These are phyloP conservation scores for Xerocomus nothofagi DNA, from an alignment of 1,284 basidiomycete species.

Conservation along the genomic window DNA sequence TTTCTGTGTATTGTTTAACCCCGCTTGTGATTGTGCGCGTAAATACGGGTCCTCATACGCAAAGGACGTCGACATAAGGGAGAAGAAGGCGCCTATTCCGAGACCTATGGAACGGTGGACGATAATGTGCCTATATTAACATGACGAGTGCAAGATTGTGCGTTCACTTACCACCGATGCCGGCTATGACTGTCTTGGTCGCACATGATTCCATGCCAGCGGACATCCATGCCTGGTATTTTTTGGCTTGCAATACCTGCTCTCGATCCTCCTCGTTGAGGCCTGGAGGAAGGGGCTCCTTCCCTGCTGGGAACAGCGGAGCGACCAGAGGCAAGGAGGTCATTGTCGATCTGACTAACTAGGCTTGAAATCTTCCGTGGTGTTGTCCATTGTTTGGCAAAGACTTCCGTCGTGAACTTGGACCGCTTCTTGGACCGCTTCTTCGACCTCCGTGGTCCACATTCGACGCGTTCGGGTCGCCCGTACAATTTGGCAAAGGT, in stretches of 20 bases:
- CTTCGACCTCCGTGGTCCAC: too few relatives aligned
- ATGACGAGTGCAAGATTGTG: neutral
- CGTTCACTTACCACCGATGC: constrained; percentile 66
- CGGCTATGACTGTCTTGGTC: constrained; percentile 79
- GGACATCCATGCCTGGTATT: constrained; percentile 71
- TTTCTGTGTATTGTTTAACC: constrained; percentile 69
- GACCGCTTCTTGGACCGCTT: too few relatives aligned
- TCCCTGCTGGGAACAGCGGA: constrained; percentile 58
- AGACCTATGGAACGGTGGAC: constrained; percentile 58
- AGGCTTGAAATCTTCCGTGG: too few relatives aligned
- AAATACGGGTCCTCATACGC: constrained; percentile 93
- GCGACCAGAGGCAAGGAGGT: too few relatives aligned
- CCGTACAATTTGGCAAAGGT: too few relatives aligned
- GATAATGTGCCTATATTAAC: constrained; percentile 1
- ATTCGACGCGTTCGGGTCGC: too few relatives aligned
- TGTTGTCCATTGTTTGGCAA: too few relatives aligned
- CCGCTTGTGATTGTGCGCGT: constrained; percentile 62
- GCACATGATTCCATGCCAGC: constrained; percentile 83
- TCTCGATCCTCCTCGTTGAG: constrained; percentile 78
- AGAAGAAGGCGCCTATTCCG: constrained; percentile 93
- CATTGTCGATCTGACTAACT: too few relatives aligned
- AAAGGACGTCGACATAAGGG: constrained; percentile 93
- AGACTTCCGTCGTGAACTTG: too few relatives aligned
- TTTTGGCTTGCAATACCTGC: constrained; percentile 66
- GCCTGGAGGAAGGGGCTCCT: constrained; percentile 81